Evolutionary conservation across 768 basidiomycete genomes (phyloP).

Genomic region (Macrolepiota albuminosa): DNA sequence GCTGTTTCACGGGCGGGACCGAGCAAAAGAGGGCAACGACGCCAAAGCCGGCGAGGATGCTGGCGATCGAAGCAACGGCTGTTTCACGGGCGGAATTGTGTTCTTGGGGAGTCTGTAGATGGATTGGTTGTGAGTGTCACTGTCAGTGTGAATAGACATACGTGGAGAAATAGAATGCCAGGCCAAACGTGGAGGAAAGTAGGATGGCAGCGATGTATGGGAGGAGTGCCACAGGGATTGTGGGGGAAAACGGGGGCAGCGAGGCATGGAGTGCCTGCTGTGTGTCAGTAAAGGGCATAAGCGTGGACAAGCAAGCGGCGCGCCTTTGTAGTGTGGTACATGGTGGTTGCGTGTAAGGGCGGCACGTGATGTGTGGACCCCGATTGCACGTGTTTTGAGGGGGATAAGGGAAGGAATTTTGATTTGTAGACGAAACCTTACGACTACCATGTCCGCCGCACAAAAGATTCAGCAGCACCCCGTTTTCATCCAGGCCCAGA

Average conservation of each 20-base stretch:
- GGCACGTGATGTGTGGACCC: constrained; percentile 15
- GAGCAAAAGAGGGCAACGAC: constrained; percentile 87
- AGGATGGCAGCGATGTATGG: constrained; percentile 74
- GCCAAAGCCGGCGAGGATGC: constrained; percentile 81
- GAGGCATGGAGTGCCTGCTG: constrained; percentile 55
- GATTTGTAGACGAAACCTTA: constrained; percentile 19
- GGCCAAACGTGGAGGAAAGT: constrained; percentile 70
- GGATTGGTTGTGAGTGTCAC: not conserved
- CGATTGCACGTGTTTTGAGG: constrained; percentile 19
- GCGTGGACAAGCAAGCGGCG: constrained; percentile 6
- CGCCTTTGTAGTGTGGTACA: constrained; percentile 58
- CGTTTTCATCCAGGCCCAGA: constrained; percentile 76
- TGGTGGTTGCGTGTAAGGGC: constrained; percentile 27
- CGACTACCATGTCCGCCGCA: constrained; percentile 61
- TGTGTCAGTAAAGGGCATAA: not conserved
- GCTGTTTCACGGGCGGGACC: constrained; percentile 58
- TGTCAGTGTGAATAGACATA: constrained; percentile 30
- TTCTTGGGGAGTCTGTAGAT: constrained; percentile 68
- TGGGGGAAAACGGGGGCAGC: constrained; percentile 67
- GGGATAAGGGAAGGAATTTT: constrained; percentile 15
- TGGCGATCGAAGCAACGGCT: constrained; percentile 66
- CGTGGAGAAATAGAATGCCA: constrained; percentile 91
- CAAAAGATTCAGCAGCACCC: constrained; percentile 90
- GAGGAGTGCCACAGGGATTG: constrained; percentile 60
- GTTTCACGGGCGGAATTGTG: constrained; percentile 55